Evolutionary conservation across 257 asterid species (phyloP).

Genomic region (Plantago major): DNA sequence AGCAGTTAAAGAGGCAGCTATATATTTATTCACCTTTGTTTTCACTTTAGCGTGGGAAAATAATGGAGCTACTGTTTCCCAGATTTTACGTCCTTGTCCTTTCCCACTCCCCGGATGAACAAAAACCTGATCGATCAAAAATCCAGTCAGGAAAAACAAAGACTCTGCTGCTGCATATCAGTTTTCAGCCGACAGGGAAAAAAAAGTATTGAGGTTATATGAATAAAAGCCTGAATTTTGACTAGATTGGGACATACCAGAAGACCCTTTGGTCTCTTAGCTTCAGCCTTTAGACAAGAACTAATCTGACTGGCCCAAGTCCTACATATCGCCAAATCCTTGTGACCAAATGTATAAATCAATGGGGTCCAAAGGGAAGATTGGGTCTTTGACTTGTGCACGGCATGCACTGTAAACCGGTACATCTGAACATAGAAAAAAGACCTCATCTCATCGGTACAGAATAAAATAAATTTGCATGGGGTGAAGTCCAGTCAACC

Average conservation of each 20-base stretch:
- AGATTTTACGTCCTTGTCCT: constrained; percentile 68
- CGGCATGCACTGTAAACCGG: constrained; percentile 63
- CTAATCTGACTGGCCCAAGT: constrained; percentile 62
- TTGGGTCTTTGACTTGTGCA: constrained; percentile 55
- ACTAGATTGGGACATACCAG: constrained; percentile 48
- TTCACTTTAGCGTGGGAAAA: constrained; percentile 81
- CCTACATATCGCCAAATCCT: constrained; percentile 54
- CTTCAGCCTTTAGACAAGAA: constrained; percentile 38
- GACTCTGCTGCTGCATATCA: constrained; percentile 16
- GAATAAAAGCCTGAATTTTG: neutral
- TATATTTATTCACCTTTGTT: constrained; percentile 52
- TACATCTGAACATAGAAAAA: constrained; percentile 61
- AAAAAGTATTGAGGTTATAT: neutral
- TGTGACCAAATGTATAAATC: constrained; percentile 70
- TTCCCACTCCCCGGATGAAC: constrained; percentile 94
- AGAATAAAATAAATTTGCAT: constrained; percentile 2
- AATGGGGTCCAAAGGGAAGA: constrained; percentile 57
- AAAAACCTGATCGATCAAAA: constrained; percentile 66
- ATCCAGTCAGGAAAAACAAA: constrained; percentile 17
- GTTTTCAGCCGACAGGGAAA: constrained; percentile 20
- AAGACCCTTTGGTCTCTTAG: constrained; percentile 71
- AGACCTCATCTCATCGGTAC: constrained; percentile 8
- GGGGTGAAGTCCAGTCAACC: too few species aligned
- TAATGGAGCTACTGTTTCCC: constrained; percentile 88
- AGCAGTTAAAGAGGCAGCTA: constrained; percentile 6